Base-by-base conservation (phyloP, 805 yeast species). In the Ogataea paradorogensis region DNA sequence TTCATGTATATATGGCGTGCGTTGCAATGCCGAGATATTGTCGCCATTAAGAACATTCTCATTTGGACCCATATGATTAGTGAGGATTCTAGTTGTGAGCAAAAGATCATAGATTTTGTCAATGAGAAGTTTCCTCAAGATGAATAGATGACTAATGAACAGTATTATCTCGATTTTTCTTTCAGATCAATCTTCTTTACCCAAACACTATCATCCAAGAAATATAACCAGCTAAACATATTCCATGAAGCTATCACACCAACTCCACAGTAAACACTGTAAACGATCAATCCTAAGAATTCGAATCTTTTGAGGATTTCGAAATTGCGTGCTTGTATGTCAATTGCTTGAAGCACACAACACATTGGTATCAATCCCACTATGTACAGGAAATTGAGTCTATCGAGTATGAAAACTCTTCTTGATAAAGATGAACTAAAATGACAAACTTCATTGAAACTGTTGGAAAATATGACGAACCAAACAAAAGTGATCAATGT, bases 231-330 rank as follows among this genome's bases (percentile, higher is more conserved):
- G 45, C 85, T 80, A 50, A 89, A 75, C 7, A 95, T 93, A 47
- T 83, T 74, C 95, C 96, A 93, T 35, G 95, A 78, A 31, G 86
- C 72, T 7, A 90, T 69, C 6, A 93, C 79, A 3, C 99, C 99
- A 13, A 86, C 45, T 0, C 87, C 78, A 61, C 97, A 87, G 63
- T 91, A 91, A 6, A 87, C 82, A 48, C 96, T 86, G 42, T 87
- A 76, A 9, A 80, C 65, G 88, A 93, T 87, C 48, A 91, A 69
- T 33, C 86, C 78, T 42, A 86, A 63, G 55, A 89, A 91, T 61
- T 87, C 86, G 43, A 78, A 73, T 50, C 69, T 75, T 38, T 74
- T 73, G 45, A 86, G 66, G 1, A 79, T 35, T 43, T 61, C 73
- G 51, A 73, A 78, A 45, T 69, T 74, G 42, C 68, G 55, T 37